Evolutionary conservation across 768 basidiomycete genomes (phyloP).

Genomic region (Nevesoporus exiguus): DNA sequence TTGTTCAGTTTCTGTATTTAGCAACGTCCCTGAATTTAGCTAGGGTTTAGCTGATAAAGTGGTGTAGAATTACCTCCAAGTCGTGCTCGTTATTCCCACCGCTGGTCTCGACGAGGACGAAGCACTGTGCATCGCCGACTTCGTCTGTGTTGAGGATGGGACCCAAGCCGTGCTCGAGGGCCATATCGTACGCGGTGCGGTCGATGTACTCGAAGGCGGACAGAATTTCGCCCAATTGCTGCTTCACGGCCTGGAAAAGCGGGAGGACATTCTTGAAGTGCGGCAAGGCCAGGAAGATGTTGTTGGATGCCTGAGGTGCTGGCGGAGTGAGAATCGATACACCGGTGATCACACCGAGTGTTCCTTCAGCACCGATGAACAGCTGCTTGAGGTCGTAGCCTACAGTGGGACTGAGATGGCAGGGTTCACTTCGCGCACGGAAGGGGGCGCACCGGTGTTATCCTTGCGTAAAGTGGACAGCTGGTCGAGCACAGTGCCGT

Average conservation of each 20-base stretch:
- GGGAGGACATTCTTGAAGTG: constrained; percentile 85
- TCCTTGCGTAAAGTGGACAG: constrained; percentile 92
- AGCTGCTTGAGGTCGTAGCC: constrained; percentile 98
- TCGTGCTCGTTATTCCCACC: constrained; percentile 92
- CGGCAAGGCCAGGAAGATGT: constrained; percentile 86
- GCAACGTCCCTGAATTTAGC: constrained; percentile 4
- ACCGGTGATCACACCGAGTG: constrained; percentile 91
- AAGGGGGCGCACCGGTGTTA: constrained; percentile 72
- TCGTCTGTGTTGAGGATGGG: constrained; percentile 73
- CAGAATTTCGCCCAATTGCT: constrained; percentile 87
- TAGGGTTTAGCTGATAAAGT: constrained; percentile 3
- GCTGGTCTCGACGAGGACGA: constrained; percentile 92
- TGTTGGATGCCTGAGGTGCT: constrained; percentile 79
- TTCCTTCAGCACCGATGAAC: constrained; percentile 97
- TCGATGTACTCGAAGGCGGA: constrained; percentile 98
- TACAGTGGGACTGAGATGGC: constrained; percentile 28
- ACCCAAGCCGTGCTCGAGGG: constrained; percentile 79
- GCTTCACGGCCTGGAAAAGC: constrained; percentile 77
- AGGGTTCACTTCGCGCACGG: neutral
- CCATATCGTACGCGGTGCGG: constrained; percentile 76
- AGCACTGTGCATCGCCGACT: constrained; percentile 76
- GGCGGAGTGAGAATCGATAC: constrained; percentile 92
- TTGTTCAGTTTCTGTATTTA: constrained; percentile 73
- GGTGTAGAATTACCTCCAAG: constrained; percentile 60
- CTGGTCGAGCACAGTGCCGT: constrained; percentile 88